These are phyloP conservation scores for Prunus davidiana DNA, from an alignment of 306 rosid genomes.

Conservation along the genomic window DNA sequence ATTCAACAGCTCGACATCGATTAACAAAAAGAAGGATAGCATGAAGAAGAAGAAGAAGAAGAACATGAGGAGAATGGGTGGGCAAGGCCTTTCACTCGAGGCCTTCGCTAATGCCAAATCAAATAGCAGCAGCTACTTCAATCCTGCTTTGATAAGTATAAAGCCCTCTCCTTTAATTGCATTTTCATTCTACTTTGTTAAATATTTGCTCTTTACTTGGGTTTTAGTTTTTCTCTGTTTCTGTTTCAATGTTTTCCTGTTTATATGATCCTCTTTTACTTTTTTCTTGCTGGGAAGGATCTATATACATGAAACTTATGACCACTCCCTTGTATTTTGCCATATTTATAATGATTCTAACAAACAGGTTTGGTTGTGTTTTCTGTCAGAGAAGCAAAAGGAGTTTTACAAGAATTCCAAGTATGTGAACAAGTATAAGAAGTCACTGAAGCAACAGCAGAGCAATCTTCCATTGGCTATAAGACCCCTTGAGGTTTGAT, in stretches of 20 bases:
- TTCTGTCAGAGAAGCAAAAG: constrained; percentile 61
- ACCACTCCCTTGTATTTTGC: too few relatives aligned
- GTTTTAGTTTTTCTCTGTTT: not conserved
- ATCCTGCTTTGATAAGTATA: constrained; percentile 78
- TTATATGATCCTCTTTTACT: too few relatives aligned
- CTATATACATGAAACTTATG: too few relatives aligned
- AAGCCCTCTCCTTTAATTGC: not conserved
- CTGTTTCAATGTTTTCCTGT: not conserved
- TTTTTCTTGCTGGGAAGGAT: not conserved
- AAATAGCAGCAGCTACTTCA: constrained; percentile 45
- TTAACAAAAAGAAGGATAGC: constrained; percentile 12
- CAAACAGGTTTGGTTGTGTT: constrained; percentile 7
- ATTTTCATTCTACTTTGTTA: not conserved
- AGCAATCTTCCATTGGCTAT: constrained; percentile 20
- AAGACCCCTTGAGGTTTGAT: constrained; percentile 43
- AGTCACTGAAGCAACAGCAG: constrained; percentile 48
- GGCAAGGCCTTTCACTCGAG: constrained; percentile 61
- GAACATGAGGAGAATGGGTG: constrained; percentile 49
- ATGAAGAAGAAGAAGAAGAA: constrained; percentile 45
- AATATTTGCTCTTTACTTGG: not conserved
- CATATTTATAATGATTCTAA: not conserved
- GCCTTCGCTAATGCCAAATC: constrained; percentile 65
- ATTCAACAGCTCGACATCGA: constrained; percentile 20
- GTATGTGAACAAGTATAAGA: constrained; percentile 67
- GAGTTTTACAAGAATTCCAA: constrained; percentile 82